Percentiles rank a stretch among this genome's conserved stretches.
Evolutionary conservation across 2,329 filamentous ascomycete species (phyloP).

Genomic region (Colletotrichum echinochloae): DNA sequence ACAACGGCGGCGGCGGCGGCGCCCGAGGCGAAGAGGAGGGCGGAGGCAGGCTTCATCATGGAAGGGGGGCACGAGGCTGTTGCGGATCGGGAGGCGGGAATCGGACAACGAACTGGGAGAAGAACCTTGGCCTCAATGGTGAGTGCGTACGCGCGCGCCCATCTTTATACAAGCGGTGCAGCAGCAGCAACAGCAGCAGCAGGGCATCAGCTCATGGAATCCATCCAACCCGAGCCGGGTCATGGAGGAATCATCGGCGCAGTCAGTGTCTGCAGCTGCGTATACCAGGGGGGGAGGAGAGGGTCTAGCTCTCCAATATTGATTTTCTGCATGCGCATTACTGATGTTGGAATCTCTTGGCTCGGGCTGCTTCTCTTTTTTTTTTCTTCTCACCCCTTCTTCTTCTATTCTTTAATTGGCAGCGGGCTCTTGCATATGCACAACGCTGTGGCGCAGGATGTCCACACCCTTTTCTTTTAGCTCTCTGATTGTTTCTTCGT

Average conservation of each 20-base stretch:
- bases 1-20: slow-evolving; percentile 20
- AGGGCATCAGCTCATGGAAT: neutral
- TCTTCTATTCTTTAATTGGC: neutral
- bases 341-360: neutral
- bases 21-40: slow-evolving; percentile 32
- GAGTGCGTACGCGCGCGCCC: neutral
- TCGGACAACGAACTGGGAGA: neutral
- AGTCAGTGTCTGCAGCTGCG: slow-evolving; percentile 7
- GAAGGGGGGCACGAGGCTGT: neutral
- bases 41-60: slow-evolving; percentile 32
- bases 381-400: neutral
- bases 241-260: neutral
- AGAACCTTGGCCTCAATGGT: neutral
- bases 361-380: neutral
- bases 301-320: slow-evolving; percentile 3
- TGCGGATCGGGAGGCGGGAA: neutral
- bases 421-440: neutral
- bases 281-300: too few relatives aligned
- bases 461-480: too few relatives aligned
- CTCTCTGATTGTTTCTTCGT: neutral
- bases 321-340: neutral
- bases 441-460: neutral
- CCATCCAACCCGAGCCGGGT: neutral
- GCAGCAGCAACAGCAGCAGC: too few relatives aligned
- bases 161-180: slow-evolving; percentile 2